A percentile compares a stretch with the other conserved stretches of the same genome.
Evolutionary conservation across 108 stramenopile genomes (phyloP).

Genomic region (Pseudonitzschia multistriata): DNA sequence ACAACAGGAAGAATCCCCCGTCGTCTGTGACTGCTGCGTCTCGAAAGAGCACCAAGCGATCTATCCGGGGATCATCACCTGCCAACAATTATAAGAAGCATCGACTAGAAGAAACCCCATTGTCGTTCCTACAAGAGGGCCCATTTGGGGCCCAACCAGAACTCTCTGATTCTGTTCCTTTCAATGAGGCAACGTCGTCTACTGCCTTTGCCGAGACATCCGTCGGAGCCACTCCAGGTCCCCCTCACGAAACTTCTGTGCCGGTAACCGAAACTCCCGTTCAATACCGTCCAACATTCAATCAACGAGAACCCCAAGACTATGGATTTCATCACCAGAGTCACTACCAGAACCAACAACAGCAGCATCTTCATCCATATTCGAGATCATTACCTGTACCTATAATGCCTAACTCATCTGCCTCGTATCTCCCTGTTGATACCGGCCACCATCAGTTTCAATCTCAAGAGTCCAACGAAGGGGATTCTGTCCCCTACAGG

Average conservation of each 20-base stretch:
- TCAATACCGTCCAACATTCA: background rate
- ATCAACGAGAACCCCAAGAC: background rate
- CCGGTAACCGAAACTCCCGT: slow-evolving; percentile 1
- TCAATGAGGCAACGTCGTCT: background rate
- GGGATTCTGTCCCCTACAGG: background rate
- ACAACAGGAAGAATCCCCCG: background rate
- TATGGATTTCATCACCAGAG: background rate
- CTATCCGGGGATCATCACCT: slow-evolving; percentile 1
- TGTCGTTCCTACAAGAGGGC: background rate
- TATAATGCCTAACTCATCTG: background rate
- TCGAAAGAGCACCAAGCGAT: background rate
- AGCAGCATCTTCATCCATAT: background rate
- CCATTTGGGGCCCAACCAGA: background rate
- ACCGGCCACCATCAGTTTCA: background rate
- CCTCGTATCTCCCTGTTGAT: background rate
- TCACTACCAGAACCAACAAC: background rate
- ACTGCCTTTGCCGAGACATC: background rate
- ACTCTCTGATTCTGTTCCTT: too few relatives aligned
- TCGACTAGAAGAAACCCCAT: background rate
- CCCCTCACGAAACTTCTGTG: background rate
- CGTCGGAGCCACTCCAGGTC: background rate
- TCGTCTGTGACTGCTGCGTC: background rate
- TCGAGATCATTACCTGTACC: background rate
- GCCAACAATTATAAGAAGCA: background rate
- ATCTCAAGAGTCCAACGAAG: background rate